Evolutionary conservation across 2,329 filamentous ascomycete genomes (phyloP), one percentile per base, ranked within the genome.

Genomic region (Aspergillus fumigatiaffinis): DNA sequence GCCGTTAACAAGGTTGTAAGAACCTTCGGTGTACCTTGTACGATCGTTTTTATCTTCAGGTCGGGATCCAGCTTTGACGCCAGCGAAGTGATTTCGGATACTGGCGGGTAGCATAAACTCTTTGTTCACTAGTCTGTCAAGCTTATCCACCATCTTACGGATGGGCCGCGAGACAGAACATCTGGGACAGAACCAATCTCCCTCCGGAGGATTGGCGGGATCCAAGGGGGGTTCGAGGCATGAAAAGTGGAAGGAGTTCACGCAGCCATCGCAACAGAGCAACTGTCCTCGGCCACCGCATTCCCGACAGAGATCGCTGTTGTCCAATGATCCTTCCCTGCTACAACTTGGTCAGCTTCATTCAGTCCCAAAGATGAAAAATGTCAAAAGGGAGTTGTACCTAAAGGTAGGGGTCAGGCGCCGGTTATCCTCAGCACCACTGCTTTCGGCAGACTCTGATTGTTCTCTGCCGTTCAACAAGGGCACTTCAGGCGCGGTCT

Each of bases 211-310:
- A 58, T 79, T 73, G 54, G 82, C 80, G 51, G 84, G 82, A 55
- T 86, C 82, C 64, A 91, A 79, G 42, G 91, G 88, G 60, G 93
- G 92, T 73, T 95, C 89, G 64, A 94, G 85, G 73, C 94, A 97
- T 58, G 85, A 82, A 71, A 94, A 91, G 75, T 97, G 94, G 76
- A 95, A 97, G 5, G 92, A 91, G 64, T 91, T 86, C 59, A 88
- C 85, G 77, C 94, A 99, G 61, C 89, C 90, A 77, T 97, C 94
- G 75, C 94, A 99, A 77, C 92, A 97, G 63, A 97, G 83, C 61
- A 99, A 84, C 65, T 91, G 86, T 56, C 93, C 93, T 64, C 86
- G 89, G 62, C 89, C 89, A 68, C 88, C 86, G 77, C 94, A 99
- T 49, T 91, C 86, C 60, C 88, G 88, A 78, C 93, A 99, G 70